Evolutionary conservation across 1,139 yeast species (phyloP), one percentile per base, ranked within the genome.

Genomic region (Yamadazyma epiphylla): DNA sequence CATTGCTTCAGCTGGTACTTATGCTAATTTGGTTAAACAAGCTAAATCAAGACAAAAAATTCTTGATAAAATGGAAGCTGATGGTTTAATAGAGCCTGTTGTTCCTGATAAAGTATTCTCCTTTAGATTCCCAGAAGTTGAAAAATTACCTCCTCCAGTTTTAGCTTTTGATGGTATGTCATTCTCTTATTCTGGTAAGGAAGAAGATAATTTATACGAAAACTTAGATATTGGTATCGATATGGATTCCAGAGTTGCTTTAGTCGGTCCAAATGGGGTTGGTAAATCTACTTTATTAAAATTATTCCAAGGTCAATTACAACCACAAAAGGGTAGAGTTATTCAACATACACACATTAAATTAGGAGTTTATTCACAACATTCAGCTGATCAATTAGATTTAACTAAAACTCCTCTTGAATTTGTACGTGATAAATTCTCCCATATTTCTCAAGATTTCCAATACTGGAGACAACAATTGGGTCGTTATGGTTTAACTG

Each of bases 21-120:
- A 91, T 70, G 98, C 99, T 42, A 94, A 94, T 70, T 76, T 91
- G 74, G 98, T 94, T 38, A 86, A 85, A 64, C 98, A 91, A 70
- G 99, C 99, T 43, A 91, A 91, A 67, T 91, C 98, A 27, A 87
- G 97, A 71, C 98, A 94, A 76, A 91, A 94, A 81, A 94, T 91
- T 58, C 76, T 91, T 64, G 98, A 91, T 68, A 94, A 94, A 80
- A 94, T 91, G 98, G 98, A 91, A 70, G 98, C 98, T 48, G 98
- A 91, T 60, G 99, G 98, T 58, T 77, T 91, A 53, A 84, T 91
- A 54, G 87, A 86, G 65, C 81, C 95, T 36, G 98, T 94, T 45
- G 89, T 79, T 37, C 85, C 86, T 31, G 98, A 91, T 60, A 86
- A 76, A 67, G 95, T 88, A 20, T 91, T 91, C 63, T 78, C 94